Percentiles rank a stretch among this genome's conserved stretches.
Conservation (phyloP, 2,329 filamentous ascomycete genomes). For the Trichoderma citrinoviride region DNA sequence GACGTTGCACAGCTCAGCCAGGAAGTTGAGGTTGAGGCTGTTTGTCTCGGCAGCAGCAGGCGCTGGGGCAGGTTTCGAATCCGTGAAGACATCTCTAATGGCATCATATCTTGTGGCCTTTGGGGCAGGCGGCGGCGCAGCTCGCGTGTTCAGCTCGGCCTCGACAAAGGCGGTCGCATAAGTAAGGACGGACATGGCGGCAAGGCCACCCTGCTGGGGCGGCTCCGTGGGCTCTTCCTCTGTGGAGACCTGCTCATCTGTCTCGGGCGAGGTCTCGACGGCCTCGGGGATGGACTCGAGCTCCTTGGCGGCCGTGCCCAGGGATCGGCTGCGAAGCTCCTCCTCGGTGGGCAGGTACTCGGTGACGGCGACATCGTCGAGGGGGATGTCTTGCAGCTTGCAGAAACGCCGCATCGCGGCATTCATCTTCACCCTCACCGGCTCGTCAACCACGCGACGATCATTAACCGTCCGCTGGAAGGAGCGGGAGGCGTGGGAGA, state of each 20-base stretch:
- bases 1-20: conserved; percentile 38
- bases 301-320: conserved; percentile 38
- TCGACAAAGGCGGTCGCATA: conserved; percentile 35
- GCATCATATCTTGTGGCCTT: conserved; percentile 39
- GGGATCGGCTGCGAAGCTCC: conserved; percentile 35
- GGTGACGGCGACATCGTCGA: conserved; percentile 35
- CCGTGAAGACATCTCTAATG: conserved; percentile 44
- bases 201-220: conserved; percentile 28
- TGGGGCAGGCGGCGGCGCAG: conserved; percentile 28
- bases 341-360: conserved; percentile 37
- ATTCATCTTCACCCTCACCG: conserved; percentile 37
- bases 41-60: conserved; percentile 29
- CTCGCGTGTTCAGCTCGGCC: conserved; percentile 31
- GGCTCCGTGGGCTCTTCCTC: conserved; percentile 27
- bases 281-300: conserved; percentile 32
- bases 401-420: conserved; percentile 40
- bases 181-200: conserved; percentile 33
- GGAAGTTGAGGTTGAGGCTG: conserved; percentile 33
- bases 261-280: conserved; percentile 30
- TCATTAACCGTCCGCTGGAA: conserved; percentile 38
- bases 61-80: conserved; percentile 34
- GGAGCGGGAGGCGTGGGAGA: conserved; percentile 49
- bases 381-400: conserved; percentile 35
- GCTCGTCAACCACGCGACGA: conserved; percentile 35
- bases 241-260: conserved; percentile 28